These are phyloP conservation scores for Diutina rugosa DNA, from an alignment of 1,139 yeast genomes.

Conservation along the genomic window DNA sequence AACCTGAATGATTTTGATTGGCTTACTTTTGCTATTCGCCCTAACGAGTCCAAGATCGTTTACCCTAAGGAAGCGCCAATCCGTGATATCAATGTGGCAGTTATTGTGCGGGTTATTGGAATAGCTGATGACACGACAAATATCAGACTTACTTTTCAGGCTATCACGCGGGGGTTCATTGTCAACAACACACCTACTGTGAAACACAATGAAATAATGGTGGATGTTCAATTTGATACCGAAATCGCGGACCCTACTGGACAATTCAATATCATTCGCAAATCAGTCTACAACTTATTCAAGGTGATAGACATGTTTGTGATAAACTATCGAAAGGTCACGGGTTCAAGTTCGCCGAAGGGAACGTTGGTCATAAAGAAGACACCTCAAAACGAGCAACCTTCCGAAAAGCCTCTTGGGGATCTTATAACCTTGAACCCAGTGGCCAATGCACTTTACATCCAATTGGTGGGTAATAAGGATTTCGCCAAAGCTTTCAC, in stretches of 20 bases:
- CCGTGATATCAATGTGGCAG: conserved; percentile 14
- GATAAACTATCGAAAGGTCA: conserved; percentile 23
- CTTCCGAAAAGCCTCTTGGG: not conserved
- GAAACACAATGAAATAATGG: conserved; percentile 17
- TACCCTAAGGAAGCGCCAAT: conserved; percentile 8
- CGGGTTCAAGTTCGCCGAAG: conserved; percentile 5
- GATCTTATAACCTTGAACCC: conserved; percentile 45
- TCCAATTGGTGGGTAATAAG: conserved; percentile 37
- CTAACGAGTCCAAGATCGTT: conserved; percentile 25
- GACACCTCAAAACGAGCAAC: not conserved
- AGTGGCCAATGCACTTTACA: conserved; percentile 43
- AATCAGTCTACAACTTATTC: conserved; percentile 16
- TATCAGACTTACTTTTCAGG: conserved; percentile 39
- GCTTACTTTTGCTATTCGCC: conserved; percentile 28
- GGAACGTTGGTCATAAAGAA: conserved; percentile 2
- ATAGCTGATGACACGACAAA: conserved; percentile 32
- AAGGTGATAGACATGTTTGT: conserved; percentile 29
- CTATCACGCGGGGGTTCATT: conserved; percentile 33
- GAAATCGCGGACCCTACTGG: conserved; percentile 9
- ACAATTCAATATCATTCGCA: conserved; percentile 15
- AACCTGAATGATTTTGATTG: conserved; percentile 17
- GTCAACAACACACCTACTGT: conserved; percentile 8
- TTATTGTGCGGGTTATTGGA: conserved; percentile 38
- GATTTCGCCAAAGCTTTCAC: conserved; percentile 30
- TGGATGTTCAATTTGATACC: conserved; percentile 17